These are phyloP conservation scores for Colletotrichum filicis DNA, from an alignment of 2,329 filamentous ascomycete genomes.

Conservation along the genomic window DNA sequence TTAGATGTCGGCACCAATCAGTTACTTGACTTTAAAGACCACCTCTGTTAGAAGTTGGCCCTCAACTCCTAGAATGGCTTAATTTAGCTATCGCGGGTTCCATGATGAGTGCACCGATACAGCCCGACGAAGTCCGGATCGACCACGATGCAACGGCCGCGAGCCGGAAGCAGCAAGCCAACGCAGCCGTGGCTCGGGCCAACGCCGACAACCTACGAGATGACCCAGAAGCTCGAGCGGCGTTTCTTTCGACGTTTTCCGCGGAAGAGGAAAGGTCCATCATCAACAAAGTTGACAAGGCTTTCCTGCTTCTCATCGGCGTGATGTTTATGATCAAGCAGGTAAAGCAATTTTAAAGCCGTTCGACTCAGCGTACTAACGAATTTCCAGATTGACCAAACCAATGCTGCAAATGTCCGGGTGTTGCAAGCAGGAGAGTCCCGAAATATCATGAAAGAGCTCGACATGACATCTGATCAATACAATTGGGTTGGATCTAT, in stretches of 20 bases:
- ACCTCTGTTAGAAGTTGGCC: neutral
- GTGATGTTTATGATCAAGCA: constrained; percentile 55
- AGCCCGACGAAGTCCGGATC: neutral
- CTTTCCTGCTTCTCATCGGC: constrained; percentile 50
- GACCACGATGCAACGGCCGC: constrained; percentile 7
- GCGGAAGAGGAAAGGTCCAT: constrained; percentile 50
- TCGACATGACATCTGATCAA: constrained; percentile 22
- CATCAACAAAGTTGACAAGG: constrained; percentile 51
- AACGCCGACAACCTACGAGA: constrained; percentile 20
- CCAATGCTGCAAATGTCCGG: constrained; percentile 53
- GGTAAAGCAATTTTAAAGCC: constrained; percentile 36
- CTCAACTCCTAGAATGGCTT: no score
- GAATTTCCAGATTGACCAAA: constrained; percentile 46
- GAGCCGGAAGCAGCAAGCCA: constrained; percentile 21
- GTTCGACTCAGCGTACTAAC: neutral
- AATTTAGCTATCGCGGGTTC: neutral
- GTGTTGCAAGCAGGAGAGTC: constrained; percentile 53
- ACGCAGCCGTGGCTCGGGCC: neutral
- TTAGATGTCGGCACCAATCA: neutral
- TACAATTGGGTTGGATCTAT: constrained; percentile 29
- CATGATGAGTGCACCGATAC: neutral
- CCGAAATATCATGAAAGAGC: constrained; percentile 43
- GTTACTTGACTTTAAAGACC: neutral
- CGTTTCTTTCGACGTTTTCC: constrained; percentile 51
- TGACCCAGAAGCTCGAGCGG: constrained; percentile 38